phyloP scores from a whole-genome alignment of 805 yeast species.

The Saccharomyces mikatae region DNA sequence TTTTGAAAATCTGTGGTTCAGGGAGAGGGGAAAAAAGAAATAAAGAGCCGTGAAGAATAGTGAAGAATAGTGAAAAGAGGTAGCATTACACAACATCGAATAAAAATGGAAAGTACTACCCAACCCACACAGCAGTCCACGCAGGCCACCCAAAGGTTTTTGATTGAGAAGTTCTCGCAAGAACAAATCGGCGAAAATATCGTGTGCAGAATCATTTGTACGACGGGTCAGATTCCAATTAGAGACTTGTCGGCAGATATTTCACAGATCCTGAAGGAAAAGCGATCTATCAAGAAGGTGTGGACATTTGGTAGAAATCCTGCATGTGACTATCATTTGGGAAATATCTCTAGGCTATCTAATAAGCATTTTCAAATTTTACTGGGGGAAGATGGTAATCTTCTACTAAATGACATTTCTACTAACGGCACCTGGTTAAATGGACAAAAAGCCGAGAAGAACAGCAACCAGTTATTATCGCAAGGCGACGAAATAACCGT shows the following conservation, averaged over 20 bases:
- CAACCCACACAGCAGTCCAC: slow-evolving; percentile 41
- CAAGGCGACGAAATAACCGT: slow-evolving; percentile 93
- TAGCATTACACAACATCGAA: not conserved
- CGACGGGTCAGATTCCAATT: slow-evolving; percentile 46
- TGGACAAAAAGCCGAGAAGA: slow-evolving; percentile 61
- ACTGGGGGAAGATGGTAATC: slow-evolving; percentile 50
- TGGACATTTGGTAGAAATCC: slow-evolving; percentile 75
- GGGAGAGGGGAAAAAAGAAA: not conserved
- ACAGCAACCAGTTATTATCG: slow-evolving; percentile 68
- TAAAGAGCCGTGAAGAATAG: too few relatives aligned
- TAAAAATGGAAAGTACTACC: slow-evolving; percentile 29
- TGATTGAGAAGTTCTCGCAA: slow-evolving; percentile 32
- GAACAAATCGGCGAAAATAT: slow-evolving; percentile 34
- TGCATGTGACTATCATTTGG: slow-evolving; percentile 53
- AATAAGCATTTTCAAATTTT: slow-evolving; percentile 68
- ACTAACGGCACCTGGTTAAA: slow-evolving; percentile 93
- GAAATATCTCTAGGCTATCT: slow-evolving; percentile 58
- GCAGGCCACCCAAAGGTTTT: slow-evolving; percentile 32
- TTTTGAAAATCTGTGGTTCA: not conserved
- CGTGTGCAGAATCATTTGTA: slow-evolving; percentile 52
- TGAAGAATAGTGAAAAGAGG: not conserved
- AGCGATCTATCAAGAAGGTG: slow-evolving; percentile 28
- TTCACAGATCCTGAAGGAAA: slow-evolving; percentile 20
- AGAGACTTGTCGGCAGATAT: slow-evolving; percentile 38
- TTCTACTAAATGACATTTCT: slow-evolving; percentile 52